Conservation (phyloP, 2,329 filamentous ascomycete species). For the Aspergillus carbonarius region DNA sequence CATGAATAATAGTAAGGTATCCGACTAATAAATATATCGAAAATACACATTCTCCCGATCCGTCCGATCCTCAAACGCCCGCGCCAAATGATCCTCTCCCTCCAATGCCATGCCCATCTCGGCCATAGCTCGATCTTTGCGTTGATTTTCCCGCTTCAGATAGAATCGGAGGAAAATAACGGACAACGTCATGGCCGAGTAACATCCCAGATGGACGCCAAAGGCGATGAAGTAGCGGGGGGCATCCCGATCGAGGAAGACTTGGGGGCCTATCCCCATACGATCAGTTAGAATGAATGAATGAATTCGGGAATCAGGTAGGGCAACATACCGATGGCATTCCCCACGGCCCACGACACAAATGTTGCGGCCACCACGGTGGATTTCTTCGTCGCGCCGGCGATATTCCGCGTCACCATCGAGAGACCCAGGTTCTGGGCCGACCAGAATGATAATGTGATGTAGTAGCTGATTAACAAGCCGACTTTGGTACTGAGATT, state of each 20-base stretch:
- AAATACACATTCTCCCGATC: slow-evolving; percentile 63
- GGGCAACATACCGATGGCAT: slow-evolving; percentile 56
- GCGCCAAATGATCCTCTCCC: slow-evolving; percentile 34
- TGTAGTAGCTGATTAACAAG: slow-evolving; percentile 72
- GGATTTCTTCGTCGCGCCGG: slow-evolving; percentile 71
- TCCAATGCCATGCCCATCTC: slow-evolving; percentile 34
- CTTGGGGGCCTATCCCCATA: slow-evolving; percentile 59
- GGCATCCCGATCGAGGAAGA: slow-evolving; percentile 60
- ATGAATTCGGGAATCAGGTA: too few species aligned
- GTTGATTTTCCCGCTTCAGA: slow-evolving; percentile 58
- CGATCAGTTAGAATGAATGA: too few species aligned
- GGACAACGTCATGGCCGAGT: slow-evolving; percentile 58
- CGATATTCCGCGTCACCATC: slow-evolving; percentile 68
- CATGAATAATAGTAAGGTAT: too few species aligned
- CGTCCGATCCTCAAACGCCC: slow-evolving; percentile 64
- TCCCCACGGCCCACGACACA: slow-evolving; percentile 67
- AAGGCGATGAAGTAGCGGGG: slow-evolving; percentile 70
- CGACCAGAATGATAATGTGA: slow-evolving; percentile 75
- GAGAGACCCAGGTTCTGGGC: slow-evolving; percentile 67
- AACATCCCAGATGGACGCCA: slow-evolving; percentile 68
- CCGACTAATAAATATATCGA: slow-evolving; percentile 56
- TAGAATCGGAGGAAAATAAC: slow-evolving; percentile 61
- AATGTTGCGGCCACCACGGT: slow-evolving; percentile 69
- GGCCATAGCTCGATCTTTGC: slow-evolving; percentile 51
- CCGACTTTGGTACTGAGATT: slow-evolving; percentile 61